phyloP scores from a whole-genome alignment of 2,329 filamentous ascomycete genomes.

The Pezicula radicicola region DNA sequence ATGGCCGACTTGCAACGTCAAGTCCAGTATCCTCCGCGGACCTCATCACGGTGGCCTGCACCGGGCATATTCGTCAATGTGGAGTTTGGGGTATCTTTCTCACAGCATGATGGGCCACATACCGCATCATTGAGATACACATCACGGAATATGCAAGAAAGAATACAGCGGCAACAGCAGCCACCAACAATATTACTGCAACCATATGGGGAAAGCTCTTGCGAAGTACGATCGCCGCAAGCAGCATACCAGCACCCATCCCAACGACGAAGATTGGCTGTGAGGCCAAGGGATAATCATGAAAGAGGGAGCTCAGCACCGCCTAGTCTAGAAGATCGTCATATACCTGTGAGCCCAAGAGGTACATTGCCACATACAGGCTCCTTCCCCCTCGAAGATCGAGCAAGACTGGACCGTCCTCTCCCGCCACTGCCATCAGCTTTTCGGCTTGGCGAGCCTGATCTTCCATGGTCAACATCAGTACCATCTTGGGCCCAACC shows the following conservation, averaged over 20 bases:
- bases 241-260: conserved; percentile 1
- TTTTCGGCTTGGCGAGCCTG: conserved; percentile 28
- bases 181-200: conserved; percentile 6
- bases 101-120: conserved; percentile 16
- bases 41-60: conserved; percentile 13
- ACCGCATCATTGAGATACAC: conserved; percentile 21
- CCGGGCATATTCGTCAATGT: conserved; percentile 25
- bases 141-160: conserved; percentile 23
- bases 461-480: conserved; percentile 27
- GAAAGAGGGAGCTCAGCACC: conserved; percentile 25
- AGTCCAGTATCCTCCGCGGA: conserved; percentile 8
- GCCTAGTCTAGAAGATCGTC: conserved; percentile 17
- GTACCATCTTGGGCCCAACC: not conserved
- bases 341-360: conserved; percentile 14
- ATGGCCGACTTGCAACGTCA: conserved; percentile 7
- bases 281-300: conserved; percentile 4
- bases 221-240: conserved; percentile 2
- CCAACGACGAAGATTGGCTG: conserved; percentile 4
- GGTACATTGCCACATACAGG: conserved; percentile 14
- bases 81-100: conserved; percentile 25
- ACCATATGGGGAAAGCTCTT: not conserved
- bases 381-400: conserved; percentile 4
- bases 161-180: conserved; percentile 9
- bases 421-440: conserved; percentile 24
- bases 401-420: conserved; percentile 16